phyloP scores from a whole-genome alignment of 2,329 filamentous ascomycete genomes.

The Fusarium liriodendri region DNA sequence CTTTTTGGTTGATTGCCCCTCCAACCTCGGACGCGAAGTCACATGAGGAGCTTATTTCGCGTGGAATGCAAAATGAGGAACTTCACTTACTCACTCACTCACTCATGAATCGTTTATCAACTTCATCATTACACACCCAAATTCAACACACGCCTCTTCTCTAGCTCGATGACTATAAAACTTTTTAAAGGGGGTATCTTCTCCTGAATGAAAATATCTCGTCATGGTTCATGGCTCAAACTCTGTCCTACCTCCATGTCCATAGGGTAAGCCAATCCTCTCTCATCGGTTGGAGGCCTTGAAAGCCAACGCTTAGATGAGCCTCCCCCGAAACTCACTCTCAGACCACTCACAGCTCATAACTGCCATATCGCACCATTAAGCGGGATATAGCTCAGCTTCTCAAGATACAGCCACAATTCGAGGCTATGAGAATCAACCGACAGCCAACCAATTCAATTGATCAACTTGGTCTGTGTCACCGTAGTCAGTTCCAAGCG shows the following conservation, averaged over 20 bases:
- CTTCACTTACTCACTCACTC: not conserved
- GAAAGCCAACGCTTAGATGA: not conserved
- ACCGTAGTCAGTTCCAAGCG: conserved; percentile 4
- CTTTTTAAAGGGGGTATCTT: not conserved
- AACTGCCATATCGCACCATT: not conserved
- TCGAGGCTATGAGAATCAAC: not conserved
- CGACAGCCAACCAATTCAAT: not conserved
- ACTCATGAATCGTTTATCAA: not conserved
- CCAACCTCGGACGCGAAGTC: conserved; percentile 38
- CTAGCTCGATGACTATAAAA: not conserved
- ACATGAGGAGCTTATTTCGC: conserved; percentile 34
- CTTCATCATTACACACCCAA: not conserved
- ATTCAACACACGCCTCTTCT: not conserved
- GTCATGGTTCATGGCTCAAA: not conserved
- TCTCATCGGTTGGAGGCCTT: not conserved
- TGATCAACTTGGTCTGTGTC: conserved; percentile 9
- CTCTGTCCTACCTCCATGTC: not conserved
- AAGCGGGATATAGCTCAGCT: not conserved
- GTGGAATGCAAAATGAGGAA: not conserved
- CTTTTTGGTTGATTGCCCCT: conserved; percentile 21
- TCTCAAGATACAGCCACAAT: not conserved
- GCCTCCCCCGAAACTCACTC: not conserved
- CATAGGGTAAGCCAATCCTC: not conserved
- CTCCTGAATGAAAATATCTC: not conserved
- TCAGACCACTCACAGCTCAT: not conserved